Conservation (phyloP, 768 basidiomycete species). For the Mycena vulgaris region DNA sequence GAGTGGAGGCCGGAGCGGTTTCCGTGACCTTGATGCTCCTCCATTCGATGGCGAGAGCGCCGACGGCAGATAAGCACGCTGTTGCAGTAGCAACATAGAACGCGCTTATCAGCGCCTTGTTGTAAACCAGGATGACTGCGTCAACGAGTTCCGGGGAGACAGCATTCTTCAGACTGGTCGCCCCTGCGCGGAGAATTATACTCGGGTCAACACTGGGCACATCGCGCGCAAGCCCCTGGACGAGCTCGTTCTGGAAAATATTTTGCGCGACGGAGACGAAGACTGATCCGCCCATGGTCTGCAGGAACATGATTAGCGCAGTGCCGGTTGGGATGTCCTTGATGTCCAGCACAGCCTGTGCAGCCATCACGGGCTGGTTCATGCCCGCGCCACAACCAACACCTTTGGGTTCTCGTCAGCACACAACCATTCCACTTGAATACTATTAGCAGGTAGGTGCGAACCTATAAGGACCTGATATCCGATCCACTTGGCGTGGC, state of each 20-base stretch:
- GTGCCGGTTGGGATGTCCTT: conserved; percentile 34
- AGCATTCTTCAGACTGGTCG: conserved; percentile 24
- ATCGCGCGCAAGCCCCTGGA: conserved; percentile 7
- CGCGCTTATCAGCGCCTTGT: conserved; percentile 27
- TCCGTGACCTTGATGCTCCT: conserved; percentile 26
- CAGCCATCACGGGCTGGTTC: conserved; percentile 31
- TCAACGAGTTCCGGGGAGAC: conserved; percentile 1
- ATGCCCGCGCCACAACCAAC: conserved; percentile 20
- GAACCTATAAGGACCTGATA: conserved; percentile 26
- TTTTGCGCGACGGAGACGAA: conserved; percentile 34
- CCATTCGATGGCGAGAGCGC: conserved; percentile 25
- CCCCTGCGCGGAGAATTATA: conserved; percentile 28
- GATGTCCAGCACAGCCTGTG: conserved; percentile 23
- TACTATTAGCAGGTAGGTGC: background rate
- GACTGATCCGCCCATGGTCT: conserved; percentile 32
- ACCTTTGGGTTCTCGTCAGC: background rate
- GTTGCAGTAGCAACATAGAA: conserved; percentile 23
- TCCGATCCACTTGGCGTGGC: conserved; percentile 22
- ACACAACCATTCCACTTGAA: too few species aligned
- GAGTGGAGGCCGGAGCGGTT: background rate
- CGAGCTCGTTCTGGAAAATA: conserved; percentile 30
- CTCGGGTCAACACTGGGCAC: conserved; percentile 23
- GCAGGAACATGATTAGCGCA: conserved; percentile 26
- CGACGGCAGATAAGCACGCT: conserved; percentile 23
- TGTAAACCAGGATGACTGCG: conserved; percentile 22